These are phyloP conservation scores for Helminthosporium solani DNA, from an alignment of 2,329 filamentous ascomycete species.

Conservation along the genomic window DNA sequence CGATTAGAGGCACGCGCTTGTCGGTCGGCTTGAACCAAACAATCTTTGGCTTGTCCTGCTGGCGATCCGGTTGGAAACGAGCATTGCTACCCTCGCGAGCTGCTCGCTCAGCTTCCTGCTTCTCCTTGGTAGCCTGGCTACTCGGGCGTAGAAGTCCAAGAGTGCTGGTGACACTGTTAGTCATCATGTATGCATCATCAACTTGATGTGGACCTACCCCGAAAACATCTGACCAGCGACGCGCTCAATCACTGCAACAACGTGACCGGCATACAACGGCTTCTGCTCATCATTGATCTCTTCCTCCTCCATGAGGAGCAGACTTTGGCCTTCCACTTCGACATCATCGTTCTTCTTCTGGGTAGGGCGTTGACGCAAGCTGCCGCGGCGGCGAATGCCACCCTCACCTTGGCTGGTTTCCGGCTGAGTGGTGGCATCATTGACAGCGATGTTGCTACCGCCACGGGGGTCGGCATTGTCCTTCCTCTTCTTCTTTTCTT, in stretches of 20 bases:
- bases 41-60: slow-evolving; percentile 98
- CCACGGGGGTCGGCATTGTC: slow-evolving; percentile 92
- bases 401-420: slow-evolving; percentile 70
- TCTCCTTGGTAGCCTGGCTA: slow-evolving; percentile 98
- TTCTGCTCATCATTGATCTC: slow-evolving; percentile 99
- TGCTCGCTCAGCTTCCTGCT: slow-evolving; percentile 94
- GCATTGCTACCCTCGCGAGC: slow-evolving; percentile 79
- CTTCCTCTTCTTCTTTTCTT: slow-evolving; percentile 99
- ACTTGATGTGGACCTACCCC: slow-evolving; percentile 42
- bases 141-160: slow-evolving; percentile 91
- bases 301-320: slow-evolving; percentile 95
- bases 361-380: slow-evolving; percentile 91
- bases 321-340: slow-evolving; percentile 95
- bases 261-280: slow-evolving; percentile 92
- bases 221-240: slow-evolving; percentile 99
- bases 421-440: slow-evolving; percentile 58
- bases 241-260: slow-evolving; percentile 95
- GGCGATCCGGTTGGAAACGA: slow-evolving; percentile 73
- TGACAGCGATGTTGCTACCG: slow-evolving; percentile 67
- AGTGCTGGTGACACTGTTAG: slow-evolving; percentile 56
- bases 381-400: slow-evolving; percentile 87
- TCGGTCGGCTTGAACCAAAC: slow-evolving; percentile 99
- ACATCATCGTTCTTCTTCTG: slow-evolving; percentile 99
- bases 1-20: slow-evolving; percentile 96
- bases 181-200: neutral